Percentiles rank a stretch among this genome's conserved stretches.
Evolutionary conservation across 768 basidiomycete genomes (phyloP).

Genomic region (Boletus subcaerulescens): DNA sequence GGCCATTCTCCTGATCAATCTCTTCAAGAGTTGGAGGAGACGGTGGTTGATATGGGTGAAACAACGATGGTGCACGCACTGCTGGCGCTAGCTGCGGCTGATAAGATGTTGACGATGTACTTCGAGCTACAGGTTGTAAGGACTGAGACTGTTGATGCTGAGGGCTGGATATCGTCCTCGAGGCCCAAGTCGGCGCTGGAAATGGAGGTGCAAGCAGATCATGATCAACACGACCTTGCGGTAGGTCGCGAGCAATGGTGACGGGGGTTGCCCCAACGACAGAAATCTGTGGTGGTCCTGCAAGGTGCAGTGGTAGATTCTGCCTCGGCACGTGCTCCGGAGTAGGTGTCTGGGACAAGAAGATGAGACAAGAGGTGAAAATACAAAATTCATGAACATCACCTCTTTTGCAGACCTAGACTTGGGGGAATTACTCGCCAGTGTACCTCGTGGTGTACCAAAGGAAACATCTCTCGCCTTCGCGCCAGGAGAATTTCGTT

Average conservation of each 20-base stretch:
- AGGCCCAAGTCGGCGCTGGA: constrained; percentile 24
- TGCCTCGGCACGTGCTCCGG: constrained; percentile 16
- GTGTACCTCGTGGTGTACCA: constrained; percentile 23
- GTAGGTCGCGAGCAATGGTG: constrained; percentile 19
- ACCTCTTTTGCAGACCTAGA: constrained; percentile 27
- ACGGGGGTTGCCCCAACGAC: constrained; percentile 31
- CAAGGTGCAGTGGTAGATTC: constrained; percentile 9
- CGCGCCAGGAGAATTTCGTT: constrained; percentile 22
- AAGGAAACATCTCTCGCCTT: constrained; percentile 15
- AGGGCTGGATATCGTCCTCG: constrained; percentile 23
- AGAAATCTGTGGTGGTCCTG: constrained; percentile 29
- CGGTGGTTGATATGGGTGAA: constrained; percentile 23
- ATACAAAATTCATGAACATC: neutral
- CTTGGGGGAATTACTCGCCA: constrained; percentile 23
- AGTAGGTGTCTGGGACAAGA: constrained; percentile 15
- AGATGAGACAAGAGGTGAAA: constrained; percentile 7
- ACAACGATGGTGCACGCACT: constrained; percentile 22
- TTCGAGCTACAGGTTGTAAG: constrained; percentile 12
- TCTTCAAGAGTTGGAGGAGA: constrained; percentile 17
- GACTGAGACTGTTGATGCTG: constrained; percentile 20
- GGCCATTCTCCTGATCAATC: constrained; percentile 13
- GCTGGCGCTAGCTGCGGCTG: constrained; percentile 10
- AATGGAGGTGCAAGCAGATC: constrained; percentile 26
- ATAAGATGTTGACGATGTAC: constrained; percentile 9
- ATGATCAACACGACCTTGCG: constrained; percentile 21